These are phyloP conservation scores for Kazachstania martiniae DNA, from an alignment of 805 yeast genomes.

Conservation along the genomic window DNA sequence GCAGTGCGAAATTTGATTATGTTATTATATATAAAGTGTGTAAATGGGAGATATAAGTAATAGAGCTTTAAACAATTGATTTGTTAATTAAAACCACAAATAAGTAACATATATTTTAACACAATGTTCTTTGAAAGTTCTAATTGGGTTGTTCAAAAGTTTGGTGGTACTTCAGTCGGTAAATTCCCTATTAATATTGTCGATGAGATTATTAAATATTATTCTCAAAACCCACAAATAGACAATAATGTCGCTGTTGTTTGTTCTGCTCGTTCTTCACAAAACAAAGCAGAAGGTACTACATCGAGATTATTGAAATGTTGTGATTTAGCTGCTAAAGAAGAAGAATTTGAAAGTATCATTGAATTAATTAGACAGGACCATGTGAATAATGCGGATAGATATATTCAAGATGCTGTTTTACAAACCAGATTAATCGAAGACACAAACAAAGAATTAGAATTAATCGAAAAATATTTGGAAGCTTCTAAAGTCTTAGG, in stretches of 20 bases:
- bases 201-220: conserved; percentile 68
- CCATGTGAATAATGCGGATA: conserved; percentile 64
- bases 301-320: conserved; percentile 76
- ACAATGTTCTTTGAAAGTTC: conserved; percentile 5
- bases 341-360: conserved; percentile 45
- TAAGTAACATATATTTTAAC: too few relatives aligned
- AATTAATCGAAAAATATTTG: conserved; percentile 54
- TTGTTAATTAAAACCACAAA: too few relatives aligned
- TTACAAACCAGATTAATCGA: conserved; percentile 44
- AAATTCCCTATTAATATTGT: conserved; percentile 83
- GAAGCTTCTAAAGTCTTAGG: conserved; percentile 87
- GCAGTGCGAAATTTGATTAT: too few relatives aligned
- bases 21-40: too few relatives aligned
- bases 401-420: conserved; percentile 34
- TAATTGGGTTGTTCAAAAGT: conserved; percentile 81
- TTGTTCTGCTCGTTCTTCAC: conserved; percentile 88
- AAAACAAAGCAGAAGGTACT: conserved; percentile 90
- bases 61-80: too few relatives aligned
- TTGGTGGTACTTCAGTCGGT: conserved; percentile 96
- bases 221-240: conserved; percentile 30
- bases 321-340: conserved; percentile 65
- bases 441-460: conserved; percentile 56
- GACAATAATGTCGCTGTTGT: conserved; percentile 78
- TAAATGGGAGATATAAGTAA: too few relatives aligned
- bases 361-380: conserved; percentile 65